phyloP scores from a whole-genome alignment of 495 filamentous ascomycete genomes.

The Chaetomidium leptoderma region DNA sequence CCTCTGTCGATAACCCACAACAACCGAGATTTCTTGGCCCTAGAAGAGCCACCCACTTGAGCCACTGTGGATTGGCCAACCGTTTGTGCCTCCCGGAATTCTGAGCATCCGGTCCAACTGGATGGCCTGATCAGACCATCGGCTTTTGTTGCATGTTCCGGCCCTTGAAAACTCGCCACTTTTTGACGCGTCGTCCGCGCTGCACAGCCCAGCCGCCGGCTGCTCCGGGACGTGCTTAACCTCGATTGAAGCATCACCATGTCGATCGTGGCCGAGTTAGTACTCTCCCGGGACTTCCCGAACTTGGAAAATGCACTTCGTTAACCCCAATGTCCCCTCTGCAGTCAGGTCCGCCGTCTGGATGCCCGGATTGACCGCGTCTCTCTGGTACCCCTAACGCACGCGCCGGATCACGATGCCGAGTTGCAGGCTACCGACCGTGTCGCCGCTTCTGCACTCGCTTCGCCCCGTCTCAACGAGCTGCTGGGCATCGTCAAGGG shows the following conservation, averaged over 20 bases:
- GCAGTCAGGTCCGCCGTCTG: slow-evolving; percentile 71
- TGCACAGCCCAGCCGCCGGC: slow-evolving; percentile 10
- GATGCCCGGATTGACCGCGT: slow-evolving; percentile 78
- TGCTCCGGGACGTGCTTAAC: slow-evolving; percentile 16
- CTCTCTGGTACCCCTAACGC: slow-evolving; percentile 36
- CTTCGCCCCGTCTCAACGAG: slow-evolving; percentile 42
- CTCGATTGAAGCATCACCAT: slow-evolving; percentile 39
- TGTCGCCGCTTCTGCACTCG: slow-evolving; percentile 22
- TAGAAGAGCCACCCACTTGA: slow-evolving; percentile 4
- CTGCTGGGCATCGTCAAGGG: slow-evolving; percentile 62
- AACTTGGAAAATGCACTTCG: not conserved
- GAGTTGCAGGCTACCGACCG: slow-evolving; percentile 16
- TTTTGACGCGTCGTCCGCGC: slow-evolving; percentile 24
- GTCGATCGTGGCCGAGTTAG: slow-evolving; percentile 67
- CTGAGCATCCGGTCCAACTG: slow-evolving; percentile 20
- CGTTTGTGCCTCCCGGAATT: slow-evolving; percentile 20
- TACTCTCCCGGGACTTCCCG: slow-evolving; percentile 20
- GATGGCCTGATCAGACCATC: slow-evolving; percentile 29
- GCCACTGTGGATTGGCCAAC: slow-evolving; percentile 16
- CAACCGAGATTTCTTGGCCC: slow-evolving; percentile 15
- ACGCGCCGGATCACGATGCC: slow-evolving; percentile 25
- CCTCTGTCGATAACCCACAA: slow-evolving; percentile 24
- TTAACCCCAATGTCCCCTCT: slow-evolving; percentile 17
- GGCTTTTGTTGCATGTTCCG: not conserved
- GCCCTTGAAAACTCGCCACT: slow-evolving; percentile 28